phyloP scores from a whole-genome alignment of 208 protist genomes.

The Crithidia fasciculata region DNA sequence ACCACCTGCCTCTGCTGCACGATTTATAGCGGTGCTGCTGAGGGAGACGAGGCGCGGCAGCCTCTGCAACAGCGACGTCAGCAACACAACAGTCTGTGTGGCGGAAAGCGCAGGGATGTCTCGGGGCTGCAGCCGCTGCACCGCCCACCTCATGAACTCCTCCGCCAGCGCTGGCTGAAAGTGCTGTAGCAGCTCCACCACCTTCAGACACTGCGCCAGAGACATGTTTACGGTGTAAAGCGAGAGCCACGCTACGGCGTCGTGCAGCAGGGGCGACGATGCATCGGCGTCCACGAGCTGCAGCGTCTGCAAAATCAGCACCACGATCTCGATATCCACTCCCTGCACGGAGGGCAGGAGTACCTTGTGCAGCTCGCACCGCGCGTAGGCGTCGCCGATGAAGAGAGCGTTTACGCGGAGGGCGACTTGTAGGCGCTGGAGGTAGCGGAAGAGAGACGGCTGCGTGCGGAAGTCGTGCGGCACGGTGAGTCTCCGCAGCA shows the following conservation, averaged over 20 bases:
- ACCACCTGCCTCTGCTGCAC: not conserved
- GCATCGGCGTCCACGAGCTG: constrained; percentile 30
- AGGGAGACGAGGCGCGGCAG: not conserved
- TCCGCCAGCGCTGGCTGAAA: constrained; percentile 11
- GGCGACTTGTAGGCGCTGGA: constrained; percentile 20
- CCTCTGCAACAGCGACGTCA: constrained; percentile 9
- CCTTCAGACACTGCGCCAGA: not conserved
- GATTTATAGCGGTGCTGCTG: not conserved
- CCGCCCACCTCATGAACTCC: constrained; percentile 4
- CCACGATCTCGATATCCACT: constrained; percentile 44
- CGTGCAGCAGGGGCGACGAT: constrained; percentile 41
- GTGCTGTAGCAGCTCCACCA: constrained; percentile 19
- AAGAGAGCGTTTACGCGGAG: not conserved
- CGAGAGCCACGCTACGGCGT: constrained; percentile 51
- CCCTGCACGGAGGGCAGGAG: constrained; percentile 38
- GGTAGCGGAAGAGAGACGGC: not conserved
- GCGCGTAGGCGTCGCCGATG: not conserved
- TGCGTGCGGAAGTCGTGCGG: not conserved
- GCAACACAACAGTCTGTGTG: constrained; percentile 1
- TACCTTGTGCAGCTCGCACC: constrained; percentile 20
- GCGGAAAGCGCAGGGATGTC: constrained; percentile 9
- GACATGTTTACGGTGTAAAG: constrained; percentile 13
- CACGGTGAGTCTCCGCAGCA: not conserved
- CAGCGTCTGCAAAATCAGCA: constrained; percentile 51
- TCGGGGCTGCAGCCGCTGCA: not conserved